These are phyloP conservation scores for Exophiala phaeomuriformis DNA, from an alignment of 2,329 filamentous ascomycete species.

Conservation along the genomic window DNA sequence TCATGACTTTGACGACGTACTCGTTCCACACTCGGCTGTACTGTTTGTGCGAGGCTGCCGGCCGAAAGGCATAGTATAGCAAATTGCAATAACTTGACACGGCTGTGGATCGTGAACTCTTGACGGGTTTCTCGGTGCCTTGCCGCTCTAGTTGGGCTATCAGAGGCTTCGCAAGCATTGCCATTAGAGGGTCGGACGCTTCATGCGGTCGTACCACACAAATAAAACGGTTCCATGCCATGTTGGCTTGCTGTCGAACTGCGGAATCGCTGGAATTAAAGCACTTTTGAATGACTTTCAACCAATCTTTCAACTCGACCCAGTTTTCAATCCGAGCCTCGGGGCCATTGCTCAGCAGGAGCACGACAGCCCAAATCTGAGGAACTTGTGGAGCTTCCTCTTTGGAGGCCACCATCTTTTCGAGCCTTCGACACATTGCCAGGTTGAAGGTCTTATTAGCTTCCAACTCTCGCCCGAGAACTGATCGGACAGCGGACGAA, in stretches of 20 bases:
- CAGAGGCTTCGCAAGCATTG: slow-evolving; percentile 62
- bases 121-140: slow-evolving; percentile 43
- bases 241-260: slow-evolving; percentile 68
- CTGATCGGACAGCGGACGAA: slow-evolving; percentile 54
- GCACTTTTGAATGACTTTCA: slow-evolving; percentile 70
- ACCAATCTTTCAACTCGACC: slow-evolving; percentile 66
- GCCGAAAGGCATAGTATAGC: slow-evolving; percentile 74
- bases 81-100: slow-evolving; percentile 72
- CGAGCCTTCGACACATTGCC: slow-evolving; percentile 60
- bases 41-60: slow-evolving; percentile 57
- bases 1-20: slow-evolving; percentile 60
- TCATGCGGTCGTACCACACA: slow-evolving; percentile 63
- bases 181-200: slow-evolving; percentile 47
- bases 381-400: slow-evolving; percentile 62
- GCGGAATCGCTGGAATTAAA: slow-evolving; percentile 70
- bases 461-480: slow-evolving; percentile 45
- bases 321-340: slow-evolving; percentile 56
- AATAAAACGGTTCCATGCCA: slow-evolving; percentile 79
- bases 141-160: slow-evolving; percentile 61
- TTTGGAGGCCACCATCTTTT: slow-evolving; percentile 56
- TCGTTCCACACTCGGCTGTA: slow-evolving; percentile 72
- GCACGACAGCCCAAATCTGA: slow-evolving; percentile 79
- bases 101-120: slow-evolving; percentile 45
- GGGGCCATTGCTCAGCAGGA: slow-evolving; percentile 64
- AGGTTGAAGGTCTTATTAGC: slow-evolving; percentile 59